Percentiles rank a stretch among this genome's conserved stretches.
These are phyloP conservation scores for Ophiocordyceps australis DNA, from an alignment of 2,329 filamentous ascomycete species.

Conservation along the genomic window DNA sequence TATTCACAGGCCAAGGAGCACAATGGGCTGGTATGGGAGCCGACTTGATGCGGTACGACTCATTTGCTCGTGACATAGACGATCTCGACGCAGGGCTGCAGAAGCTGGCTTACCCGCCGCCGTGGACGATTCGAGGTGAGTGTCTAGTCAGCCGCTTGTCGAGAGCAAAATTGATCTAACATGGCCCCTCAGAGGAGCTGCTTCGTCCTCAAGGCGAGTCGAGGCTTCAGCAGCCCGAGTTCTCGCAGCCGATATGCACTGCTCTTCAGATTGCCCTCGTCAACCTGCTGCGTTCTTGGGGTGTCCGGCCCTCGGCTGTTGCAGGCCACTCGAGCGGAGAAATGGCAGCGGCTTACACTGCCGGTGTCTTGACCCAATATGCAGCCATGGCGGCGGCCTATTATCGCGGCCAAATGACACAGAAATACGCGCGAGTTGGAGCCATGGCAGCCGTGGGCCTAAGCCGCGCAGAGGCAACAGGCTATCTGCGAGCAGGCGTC, in stretches of 20 bases:
- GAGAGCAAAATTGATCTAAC: no score
- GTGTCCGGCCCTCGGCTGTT: conserved; percentile 11
- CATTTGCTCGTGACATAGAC: conserved; percentile 6
- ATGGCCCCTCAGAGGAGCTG: conserved; percentile 9
- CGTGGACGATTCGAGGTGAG: conserved; percentile 7
- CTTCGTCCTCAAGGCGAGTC: conserved; percentile 3
- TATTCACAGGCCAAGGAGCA: conserved; percentile 25
- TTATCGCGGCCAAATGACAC: conserved; percentile 4
- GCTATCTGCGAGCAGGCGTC: conserved; percentile 4
- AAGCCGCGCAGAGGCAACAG: conserved; percentile 5
- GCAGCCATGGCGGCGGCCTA: conserved; percentile 12
- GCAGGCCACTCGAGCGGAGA: conserved; percentile 20
- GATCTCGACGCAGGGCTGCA: conserved; percentile 3
- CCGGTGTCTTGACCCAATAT: conserved; percentile 8
- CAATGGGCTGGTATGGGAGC: conserved; percentile 23
- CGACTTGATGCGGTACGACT: conserved; percentile 8
- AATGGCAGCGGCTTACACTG: conserved; percentile 19
- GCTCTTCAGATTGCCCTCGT: conserved; percentile 31
- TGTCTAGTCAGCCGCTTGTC: no score
- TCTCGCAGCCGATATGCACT: conserved; percentile 33
- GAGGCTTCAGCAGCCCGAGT: conserved; percentile 15
- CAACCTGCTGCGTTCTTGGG: conserved; percentile 13
- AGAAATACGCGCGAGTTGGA: conserved; percentile 3
- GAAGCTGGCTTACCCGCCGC: conserved; percentile 6
- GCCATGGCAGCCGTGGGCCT: conserved; percentile 16